Conservation (phyloP, 345 rosid species). For the Trapa incisa region DNA sequence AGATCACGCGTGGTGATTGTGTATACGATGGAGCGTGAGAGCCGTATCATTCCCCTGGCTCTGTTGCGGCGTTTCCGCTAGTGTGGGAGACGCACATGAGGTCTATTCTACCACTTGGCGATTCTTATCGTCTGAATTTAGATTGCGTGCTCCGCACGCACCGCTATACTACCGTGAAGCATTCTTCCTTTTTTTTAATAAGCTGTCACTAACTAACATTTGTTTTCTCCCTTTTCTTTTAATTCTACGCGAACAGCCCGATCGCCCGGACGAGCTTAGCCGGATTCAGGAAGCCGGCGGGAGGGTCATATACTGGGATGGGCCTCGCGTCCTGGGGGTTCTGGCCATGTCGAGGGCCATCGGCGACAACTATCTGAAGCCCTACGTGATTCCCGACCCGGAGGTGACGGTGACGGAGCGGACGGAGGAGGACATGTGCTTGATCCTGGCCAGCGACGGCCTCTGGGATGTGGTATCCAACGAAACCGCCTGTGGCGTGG, state of each 20-base stretch:
- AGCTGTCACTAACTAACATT: not conserved
- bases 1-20: not conserved
- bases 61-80: not conserved
- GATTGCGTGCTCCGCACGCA: not conserved
- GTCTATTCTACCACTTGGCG: not conserved
- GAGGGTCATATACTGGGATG: slow-evolving; percentile 80
- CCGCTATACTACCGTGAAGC: not conserved
- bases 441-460: slow-evolving; percentile 63
- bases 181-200: not conserved
- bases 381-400: slow-evolving; percentile 54
- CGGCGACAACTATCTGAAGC: slow-evolving; percentile 57
- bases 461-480: slow-evolving; percentile 69
- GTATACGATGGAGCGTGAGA: not conserved
- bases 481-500: slow-evolving; percentile 48
- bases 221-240: not conserved
- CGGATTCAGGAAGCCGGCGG: slow-evolving; percentile 73
- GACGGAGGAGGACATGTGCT: slow-evolving; percentile 42
- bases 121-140: not conserved
- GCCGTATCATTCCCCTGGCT: slow-evolving; percentile 1
- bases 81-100: not conserved
- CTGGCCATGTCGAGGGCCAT: slow-evolving; percentile 72
- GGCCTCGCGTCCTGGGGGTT: slow-evolving; percentile 57
- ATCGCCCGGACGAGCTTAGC: slow-evolving; percentile 66
- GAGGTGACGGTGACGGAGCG: slow-evolving; percentile 47
- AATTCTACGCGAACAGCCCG: slow-evolving; percentile 34